These are phyloP conservation scores for Cercophora scortea DNA, from an alignment of 495 filamentous ascomycete species.

Conservation along the genomic window DNA sequence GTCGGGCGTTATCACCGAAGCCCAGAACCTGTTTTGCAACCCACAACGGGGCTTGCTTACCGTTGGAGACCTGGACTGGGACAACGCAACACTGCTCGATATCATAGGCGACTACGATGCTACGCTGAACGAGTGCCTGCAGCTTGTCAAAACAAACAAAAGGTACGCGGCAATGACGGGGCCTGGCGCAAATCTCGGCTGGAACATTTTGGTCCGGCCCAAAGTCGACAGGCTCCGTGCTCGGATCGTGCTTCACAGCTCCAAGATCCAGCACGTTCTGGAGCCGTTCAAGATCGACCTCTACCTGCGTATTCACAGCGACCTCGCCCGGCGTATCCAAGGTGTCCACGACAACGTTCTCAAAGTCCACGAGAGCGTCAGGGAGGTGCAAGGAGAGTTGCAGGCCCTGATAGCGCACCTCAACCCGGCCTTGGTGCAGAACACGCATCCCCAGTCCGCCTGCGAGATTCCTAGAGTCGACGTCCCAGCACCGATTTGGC, in stretches of 20 bases:
- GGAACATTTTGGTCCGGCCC: slow-evolving; percentile 5
- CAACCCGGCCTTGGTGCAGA: not conserved
- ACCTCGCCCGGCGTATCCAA: not conserved
- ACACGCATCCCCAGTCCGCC: not conserved
- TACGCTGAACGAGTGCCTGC: slow-evolving; percentile 4
- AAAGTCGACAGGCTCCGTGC: slow-evolving; percentile 1
- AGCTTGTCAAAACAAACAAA: not conserved
- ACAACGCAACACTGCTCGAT: not conserved
- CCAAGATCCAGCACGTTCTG: slow-evolving; percentile 2
- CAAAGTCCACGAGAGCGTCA: not conserved
- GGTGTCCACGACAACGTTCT: not conserved
- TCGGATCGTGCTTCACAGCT: not conserved
- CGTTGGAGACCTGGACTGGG: not conserved
- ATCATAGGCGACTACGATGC: slow-evolving; percentile 5
- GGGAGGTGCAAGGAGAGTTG: not conserved
- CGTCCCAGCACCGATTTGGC: not conserved
- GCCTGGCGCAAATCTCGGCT: not conserved
- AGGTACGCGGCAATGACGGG: slow-evolving; percentile 1
- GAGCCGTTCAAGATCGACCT: slow-evolving; percentile 3
- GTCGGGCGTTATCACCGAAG: not conserved
- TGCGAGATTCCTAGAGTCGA: not conserved
- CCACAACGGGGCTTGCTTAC: not conserved
- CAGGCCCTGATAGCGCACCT: not conserved
- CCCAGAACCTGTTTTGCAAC: not conserved
- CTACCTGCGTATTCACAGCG: slow-evolving; percentile 3